Base-by-base conservation (phyloP, 352 stramenopile genomes). In the Pythium oligandrum region DNA sequence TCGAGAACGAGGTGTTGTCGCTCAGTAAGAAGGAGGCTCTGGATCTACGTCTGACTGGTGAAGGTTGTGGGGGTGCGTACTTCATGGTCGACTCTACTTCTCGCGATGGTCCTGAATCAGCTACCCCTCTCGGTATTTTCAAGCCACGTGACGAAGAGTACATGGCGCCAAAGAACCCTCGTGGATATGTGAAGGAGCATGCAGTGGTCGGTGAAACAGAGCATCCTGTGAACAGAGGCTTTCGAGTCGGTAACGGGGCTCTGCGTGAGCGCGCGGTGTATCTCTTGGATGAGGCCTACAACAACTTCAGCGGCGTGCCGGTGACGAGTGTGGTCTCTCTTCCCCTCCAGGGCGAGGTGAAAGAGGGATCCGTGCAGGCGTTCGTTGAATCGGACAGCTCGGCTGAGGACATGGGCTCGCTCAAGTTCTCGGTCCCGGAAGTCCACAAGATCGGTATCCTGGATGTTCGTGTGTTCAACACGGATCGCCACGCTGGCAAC, bases 61-160 rank as follows among this genome's bases (percentile, higher is more conserved):
- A 95, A 40, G 84, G 84, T 4, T 95, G 84, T 52, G 84, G 84
- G 33, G 84, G 84, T 4, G 84, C 66, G 11, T 95, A 95, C 61
- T 73, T 85, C 38, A 42, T 42, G 12, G 7, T 12, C 7, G 38
- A 42, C 38, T 8, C 7, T 12, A 1, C 7, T 12, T 42, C 38
- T 12, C 57, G 71, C 9, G 40, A 72, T 34, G 46, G 44, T 1
- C 51, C 61, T 52, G 45, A 45, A 4, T 48, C 53, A 35, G 68
- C 75, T 51, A 55, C 55, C 26, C 64, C 77, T 2, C 60, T 95
- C 11, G 84, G 74, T 1, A 75, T 98, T 10, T 99, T 99, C 68
- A 99, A 99, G 72, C 96, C 97, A 5, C 77, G 90, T 11, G 96
- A 99, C 62, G 97, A 99, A 71, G 97, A 99, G 74, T 98, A 98